Conservation (phyloP, 805 yeast species). For the Saturnispora zaruensis region DNA sequence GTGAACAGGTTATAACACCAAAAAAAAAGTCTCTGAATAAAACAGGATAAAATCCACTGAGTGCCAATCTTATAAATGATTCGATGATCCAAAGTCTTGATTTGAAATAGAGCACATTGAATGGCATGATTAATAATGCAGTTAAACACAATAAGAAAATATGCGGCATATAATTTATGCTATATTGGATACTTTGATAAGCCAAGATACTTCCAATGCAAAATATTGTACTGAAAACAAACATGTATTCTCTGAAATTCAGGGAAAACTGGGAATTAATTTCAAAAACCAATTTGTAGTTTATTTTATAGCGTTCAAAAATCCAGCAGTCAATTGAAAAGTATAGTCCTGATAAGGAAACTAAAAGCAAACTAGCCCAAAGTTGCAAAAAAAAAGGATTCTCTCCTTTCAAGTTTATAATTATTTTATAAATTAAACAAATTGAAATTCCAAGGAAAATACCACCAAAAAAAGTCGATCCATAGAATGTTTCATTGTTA, state of each 20-base stretch:
- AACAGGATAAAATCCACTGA: constrained; percentile 87
- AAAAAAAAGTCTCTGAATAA: constrained; percentile 90
- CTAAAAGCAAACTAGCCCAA: constrained; percentile 83
- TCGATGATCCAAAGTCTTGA: constrained; percentile 72
- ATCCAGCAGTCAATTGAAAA: constrained; percentile 62
- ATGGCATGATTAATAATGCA: constrained; percentile 51
- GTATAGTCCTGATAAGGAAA: constrained; percentile 49
- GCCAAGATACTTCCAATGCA: constrained; percentile 50
- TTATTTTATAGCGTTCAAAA: constrained; percentile 70
- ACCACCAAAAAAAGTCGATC: constrained; percentile 53
- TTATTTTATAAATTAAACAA: constrained; percentile 55
- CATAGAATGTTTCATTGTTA: constrained; percentile 32
- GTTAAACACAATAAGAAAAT: constrained; percentile 50
- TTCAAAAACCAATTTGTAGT: constrained; percentile 88
- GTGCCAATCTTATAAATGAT: constrained; percentile 59
- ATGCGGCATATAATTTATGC: constrained; percentile 76
- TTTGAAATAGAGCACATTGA: constrained; percentile 42
- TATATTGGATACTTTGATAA: constrained; percentile 66
- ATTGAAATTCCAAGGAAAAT: constrained; percentile 58
- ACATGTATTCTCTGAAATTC: constrained; percentile 55
- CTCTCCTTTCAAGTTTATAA: constrained; percentile 13
- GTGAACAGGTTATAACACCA: constrained; percentile 83
- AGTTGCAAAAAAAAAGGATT: constrained; percentile 67
- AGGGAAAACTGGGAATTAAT: constrained; percentile 60
- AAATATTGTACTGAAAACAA: constrained; percentile 52